These are phyloP conservation scores for Phalaenopsis equestris DNA, from an alignment of 106 monocot genomes.

Conservation along the genomic window DNA sequence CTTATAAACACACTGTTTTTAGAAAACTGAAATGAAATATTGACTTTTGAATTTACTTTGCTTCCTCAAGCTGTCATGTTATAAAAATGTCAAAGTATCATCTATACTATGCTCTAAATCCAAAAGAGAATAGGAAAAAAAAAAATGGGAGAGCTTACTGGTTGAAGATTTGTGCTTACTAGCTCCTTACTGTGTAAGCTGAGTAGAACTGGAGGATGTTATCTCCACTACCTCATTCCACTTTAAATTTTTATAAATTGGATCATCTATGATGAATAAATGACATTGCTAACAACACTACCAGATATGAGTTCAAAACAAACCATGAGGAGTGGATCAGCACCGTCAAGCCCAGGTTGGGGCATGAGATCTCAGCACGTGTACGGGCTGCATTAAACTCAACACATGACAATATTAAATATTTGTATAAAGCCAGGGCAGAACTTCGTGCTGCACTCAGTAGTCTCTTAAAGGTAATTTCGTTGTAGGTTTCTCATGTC, in stretches of 20 bases:
- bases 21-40: not conserved
- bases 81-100: not conserved
- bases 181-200: not conserved
- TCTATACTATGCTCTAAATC: not conserved
- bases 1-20: not conserved
- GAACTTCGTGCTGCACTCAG: conserved; percentile 78
- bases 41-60: not conserved
- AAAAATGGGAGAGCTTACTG: not conserved
- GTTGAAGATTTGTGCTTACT: not conserved
- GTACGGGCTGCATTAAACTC: conserved; percentile 60
- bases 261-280: not conserved
- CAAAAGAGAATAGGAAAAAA: not conserved
- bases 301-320: conserved; percentile 90
- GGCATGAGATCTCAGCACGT: conserved; percentile 48
- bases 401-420: conserved; percentile 62
- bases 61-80: not conserved
- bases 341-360: conserved; percentile 58
- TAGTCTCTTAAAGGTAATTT: conserved; percentile 71
- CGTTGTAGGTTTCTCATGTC: not conserved
- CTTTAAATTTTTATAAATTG: not conserved
- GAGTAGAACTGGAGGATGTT: not conserved
- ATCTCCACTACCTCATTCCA: not conserved
- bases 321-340: conserved; percentile 87
- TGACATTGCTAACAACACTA: conserved; percentile 16
- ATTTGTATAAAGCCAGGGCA: conserved; percentile 62